These are phyloP conservation scores for Tolypocladium guangdongense DNA, from an alignment of 2,329 filamentous ascomycete species.

Conservation along the genomic window DNA sequence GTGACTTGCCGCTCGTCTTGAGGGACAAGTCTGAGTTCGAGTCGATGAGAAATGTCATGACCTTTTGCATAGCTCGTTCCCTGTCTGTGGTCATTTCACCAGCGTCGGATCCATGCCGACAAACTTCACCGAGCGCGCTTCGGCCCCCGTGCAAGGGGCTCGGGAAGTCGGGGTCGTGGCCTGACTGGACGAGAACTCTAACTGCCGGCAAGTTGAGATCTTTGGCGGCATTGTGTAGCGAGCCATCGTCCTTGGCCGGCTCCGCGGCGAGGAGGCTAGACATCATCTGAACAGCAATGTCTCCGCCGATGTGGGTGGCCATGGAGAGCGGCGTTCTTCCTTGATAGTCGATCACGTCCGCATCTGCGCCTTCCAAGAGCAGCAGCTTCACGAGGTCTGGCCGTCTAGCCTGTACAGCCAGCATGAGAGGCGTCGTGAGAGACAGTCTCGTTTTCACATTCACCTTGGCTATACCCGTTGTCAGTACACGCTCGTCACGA, in stretches of 20 bases:
- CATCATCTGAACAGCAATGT: constrained; percentile 43
- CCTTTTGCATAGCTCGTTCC: constrained; percentile 44
- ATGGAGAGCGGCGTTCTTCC: constrained; percentile 50
- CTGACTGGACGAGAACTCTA: constrained; percentile 43
- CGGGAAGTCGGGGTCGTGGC: constrained; percentile 55
- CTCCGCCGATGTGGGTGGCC: constrained; percentile 44
- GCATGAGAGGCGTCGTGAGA: constrained; percentile 45
- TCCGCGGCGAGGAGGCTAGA: constrained; percentile 42
- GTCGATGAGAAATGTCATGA: constrained; percentile 45
- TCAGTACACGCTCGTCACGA: constrained; percentile 1
- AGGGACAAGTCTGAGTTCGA: constrained; percentile 45
- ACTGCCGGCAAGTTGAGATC: constrained; percentile 47
- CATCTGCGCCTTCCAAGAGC: constrained; percentile 47
- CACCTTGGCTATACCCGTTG: constrained; percentile 35
- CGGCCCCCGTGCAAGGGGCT: constrained; percentile 51
- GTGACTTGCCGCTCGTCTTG: constrained; percentile 45
- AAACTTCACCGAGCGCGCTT: constrained; percentile 53
- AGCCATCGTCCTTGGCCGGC: constrained; percentile 51
- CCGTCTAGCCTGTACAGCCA: constrained; percentile 44
- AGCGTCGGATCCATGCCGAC: constrained; percentile 40
- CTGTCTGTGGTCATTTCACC: constrained; percentile 32
- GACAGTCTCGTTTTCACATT: constrained; percentile 42
- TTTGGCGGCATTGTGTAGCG: constrained; percentile 53
- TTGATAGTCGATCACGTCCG: constrained; percentile 43
- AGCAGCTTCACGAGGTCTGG: constrained; percentile 47